A percentile compares a stretch with the other conserved stretches of the same genome.
Evolutionary conservation across 2,329 filamentous ascomycete genomes (phyloP).

Genomic region (Pseudocercospora ulei): DNA sequence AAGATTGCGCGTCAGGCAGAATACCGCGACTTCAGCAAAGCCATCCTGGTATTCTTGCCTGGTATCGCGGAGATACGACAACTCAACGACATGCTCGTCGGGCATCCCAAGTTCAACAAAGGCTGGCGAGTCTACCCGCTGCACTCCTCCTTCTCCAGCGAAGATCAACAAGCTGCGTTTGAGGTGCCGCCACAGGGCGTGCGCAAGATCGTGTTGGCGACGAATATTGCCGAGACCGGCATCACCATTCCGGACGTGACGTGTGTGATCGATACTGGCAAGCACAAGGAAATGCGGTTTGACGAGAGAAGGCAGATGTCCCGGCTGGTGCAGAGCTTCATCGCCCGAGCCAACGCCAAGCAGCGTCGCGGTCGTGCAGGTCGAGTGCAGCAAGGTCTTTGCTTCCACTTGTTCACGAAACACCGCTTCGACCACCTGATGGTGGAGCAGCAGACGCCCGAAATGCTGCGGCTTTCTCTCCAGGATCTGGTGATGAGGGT

Average conservation of each 20-base stretch:
- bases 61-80: constrained; percentile 65
- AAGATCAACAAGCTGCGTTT: constrained; percentile 93
- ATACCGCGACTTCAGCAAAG: constrained; percentile 67
- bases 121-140: constrained; percentile 81
- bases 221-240: constrained; percentile 96
- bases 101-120: constrained; percentile 62
- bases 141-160: constrained; percentile 88
- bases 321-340: constrained; percentile 83
- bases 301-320: constrained; percentile 89
- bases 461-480: constrained; percentile 86
- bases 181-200: constrained; percentile 68
- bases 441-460: constrained; percentile 86
- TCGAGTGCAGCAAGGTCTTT: constrained; percentile 87
- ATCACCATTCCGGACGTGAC: constrained; percentile 98
- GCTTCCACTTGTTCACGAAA: constrained; percentile 92
- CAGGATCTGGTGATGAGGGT: constrained; percentile 93
- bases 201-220: constrained; percentile 89
- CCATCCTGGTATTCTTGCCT: constrained; percentile 87
- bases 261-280: constrained; percentile 91
- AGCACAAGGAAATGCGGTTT: constrained; percentile 94
- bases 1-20: constrained; percentile 61
- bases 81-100: constrained; percentile 72
- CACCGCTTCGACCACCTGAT: constrained; percentile 74
- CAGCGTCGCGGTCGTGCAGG: constrained; percentile 88
- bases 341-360: constrained; percentile 89